These are phyloP conservation scores for Dryadomyces quercus-mongolicae DNA, from an alignment of 2,329 filamentous ascomycete genomes.

Conservation along the genomic window DNA sequence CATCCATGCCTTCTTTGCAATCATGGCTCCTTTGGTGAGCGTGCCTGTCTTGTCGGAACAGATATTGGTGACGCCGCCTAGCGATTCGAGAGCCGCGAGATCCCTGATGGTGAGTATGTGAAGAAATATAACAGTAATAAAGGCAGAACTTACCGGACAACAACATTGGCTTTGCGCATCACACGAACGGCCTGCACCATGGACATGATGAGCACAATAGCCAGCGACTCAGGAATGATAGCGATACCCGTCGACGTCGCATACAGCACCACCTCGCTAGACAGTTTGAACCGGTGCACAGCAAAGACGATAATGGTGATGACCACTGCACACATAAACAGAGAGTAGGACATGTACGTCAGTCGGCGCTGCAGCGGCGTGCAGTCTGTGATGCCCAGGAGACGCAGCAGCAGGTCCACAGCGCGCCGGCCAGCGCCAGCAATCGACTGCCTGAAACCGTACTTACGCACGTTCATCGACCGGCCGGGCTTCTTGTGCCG, in stretches of 20 bases:
- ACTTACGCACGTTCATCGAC: constrained; percentile 28
- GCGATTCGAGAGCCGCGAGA: constrained; percentile 53
- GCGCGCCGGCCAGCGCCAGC: constrained; percentile 28
- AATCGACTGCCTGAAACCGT: constrained; percentile 26
- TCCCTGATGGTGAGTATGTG: constrained; percentile 23
- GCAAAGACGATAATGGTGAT: constrained; percentile 51
- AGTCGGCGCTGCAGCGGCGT: constrained; percentile 79
- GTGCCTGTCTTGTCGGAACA: constrained; percentile 67
- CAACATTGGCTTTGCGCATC: constrained; percentile 53
- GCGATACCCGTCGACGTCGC: constrained; percentile 50
- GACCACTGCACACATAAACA: constrained; percentile 60
- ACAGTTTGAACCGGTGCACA: constrained; percentile 39
- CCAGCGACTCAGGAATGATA: constrained; percentile 54
- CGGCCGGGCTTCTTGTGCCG: constrained; percentile 34
- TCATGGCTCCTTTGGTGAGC: constrained; percentile 57
- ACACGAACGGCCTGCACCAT: constrained; percentile 55
- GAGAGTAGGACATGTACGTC: constrained; percentile 69
- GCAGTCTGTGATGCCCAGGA: constrained; percentile 53
- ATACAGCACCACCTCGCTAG: constrained; percentile 47
- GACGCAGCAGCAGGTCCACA: constrained; percentile 21
- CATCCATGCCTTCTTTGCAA: constrained; percentile 55
- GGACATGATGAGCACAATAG: constrained; percentile 59
- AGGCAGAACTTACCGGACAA: constrained; percentile 37
- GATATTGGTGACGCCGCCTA: constrained; percentile 60
- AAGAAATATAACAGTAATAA: background rate